These are phyloP conservation scores for Fusarium algeriense DNA, from an alignment of 2,329 filamentous ascomycete genomes.

Conservation along the genomic window DNA sequence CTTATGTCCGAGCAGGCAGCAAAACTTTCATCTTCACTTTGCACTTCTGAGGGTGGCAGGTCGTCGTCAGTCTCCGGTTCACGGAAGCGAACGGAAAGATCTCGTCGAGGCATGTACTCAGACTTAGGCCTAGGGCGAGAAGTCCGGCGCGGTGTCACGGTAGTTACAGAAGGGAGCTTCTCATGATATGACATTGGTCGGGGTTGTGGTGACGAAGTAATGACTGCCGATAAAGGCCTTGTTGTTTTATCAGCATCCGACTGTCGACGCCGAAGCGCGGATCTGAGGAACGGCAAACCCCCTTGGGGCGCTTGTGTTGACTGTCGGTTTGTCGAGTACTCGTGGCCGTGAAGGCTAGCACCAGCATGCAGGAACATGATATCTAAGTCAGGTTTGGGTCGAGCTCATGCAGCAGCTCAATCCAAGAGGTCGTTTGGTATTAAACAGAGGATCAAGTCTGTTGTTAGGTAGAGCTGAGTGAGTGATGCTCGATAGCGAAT, in stretches of 20 bases:
- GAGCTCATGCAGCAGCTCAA: constrained; percentile 39
- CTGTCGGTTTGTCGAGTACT: constrained; percentile 61
- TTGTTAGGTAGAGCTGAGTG: constrained; percentile 1
- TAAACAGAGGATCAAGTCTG: neutral
- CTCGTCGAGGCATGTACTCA: constrained; percentile 54
- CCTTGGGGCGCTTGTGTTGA: constrained; percentile 50
- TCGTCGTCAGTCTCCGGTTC: constrained; percentile 51
- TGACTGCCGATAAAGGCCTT: constrained; percentile 27
- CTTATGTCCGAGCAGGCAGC: constrained; percentile 58
- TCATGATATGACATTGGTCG: constrained; percentile 47
- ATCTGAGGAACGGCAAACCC: constrained; percentile 58
- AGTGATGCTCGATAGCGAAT: neutral
- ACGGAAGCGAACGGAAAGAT: constrained; percentile 62
- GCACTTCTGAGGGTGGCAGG: constrained; percentile 34
- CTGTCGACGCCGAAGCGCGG: constrained; percentile 54
- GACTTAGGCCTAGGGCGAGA: constrained; percentile 52
- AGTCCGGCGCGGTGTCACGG: constrained; percentile 36
- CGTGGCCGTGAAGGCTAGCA: constrained; percentile 70
- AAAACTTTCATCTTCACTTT: constrained; percentile 64
- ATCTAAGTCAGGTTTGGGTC: constrained; percentile 27
- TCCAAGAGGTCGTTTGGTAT: neutral
- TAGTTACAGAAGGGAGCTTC: constrained; percentile 28
- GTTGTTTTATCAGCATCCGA: constrained; percentile 47
- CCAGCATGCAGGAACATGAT: constrained; percentile 71
- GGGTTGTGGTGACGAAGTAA: constrained; percentile 24